These are phyloP conservation scores for Teunomyces panamensis DNA, from an alignment of 805 yeast species.

Conservation along the genomic window DNA sequence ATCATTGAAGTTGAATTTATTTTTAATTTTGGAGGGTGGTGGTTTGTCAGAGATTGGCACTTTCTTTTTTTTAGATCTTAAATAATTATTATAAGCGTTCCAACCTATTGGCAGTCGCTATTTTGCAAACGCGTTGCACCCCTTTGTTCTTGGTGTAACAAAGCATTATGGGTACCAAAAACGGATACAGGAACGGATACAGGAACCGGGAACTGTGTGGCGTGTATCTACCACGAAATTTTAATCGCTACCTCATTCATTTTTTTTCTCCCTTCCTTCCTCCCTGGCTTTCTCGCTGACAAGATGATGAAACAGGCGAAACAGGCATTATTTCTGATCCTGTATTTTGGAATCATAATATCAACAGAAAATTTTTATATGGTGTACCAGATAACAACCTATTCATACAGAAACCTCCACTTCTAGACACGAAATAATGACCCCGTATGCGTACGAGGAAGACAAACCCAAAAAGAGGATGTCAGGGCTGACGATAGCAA, in stretches of 20 bases:
- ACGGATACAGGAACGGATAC: not conserved
- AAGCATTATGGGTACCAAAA: not conserved
- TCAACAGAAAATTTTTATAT: conserved; percentile 2
- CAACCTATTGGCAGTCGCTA: too few relatives aligned
- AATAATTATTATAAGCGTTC: too few relatives aligned
- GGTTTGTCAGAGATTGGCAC: too few relatives aligned
- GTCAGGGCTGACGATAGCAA: not conserved
- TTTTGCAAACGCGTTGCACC: too few relatives aligned
- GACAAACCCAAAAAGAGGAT: not conserved
- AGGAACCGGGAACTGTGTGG: not conserved
- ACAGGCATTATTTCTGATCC: conserved; percentile 18
- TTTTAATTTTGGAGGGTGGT: too few relatives aligned
- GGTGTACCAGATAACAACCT: not conserved
- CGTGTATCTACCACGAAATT: not conserved
- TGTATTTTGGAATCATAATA: conserved; percentile 4
- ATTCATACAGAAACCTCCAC: not conserved
- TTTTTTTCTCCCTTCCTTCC: too few relatives aligned
- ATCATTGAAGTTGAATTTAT: too few relatives aligned
- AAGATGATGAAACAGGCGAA: too few relatives aligned
- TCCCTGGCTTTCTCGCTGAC: too few relatives aligned
- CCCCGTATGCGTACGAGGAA: conserved; percentile 22
- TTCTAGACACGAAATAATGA: conserved; percentile 17
- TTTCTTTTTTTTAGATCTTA: too few relatives aligned
- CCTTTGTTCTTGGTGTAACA: too few relatives aligned
- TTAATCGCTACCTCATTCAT: too few relatives aligned